Evolutionary conservation across 176 grass and related monocot species (phyloP).

Genomic region (Bonia amplexicaulis): DNA sequence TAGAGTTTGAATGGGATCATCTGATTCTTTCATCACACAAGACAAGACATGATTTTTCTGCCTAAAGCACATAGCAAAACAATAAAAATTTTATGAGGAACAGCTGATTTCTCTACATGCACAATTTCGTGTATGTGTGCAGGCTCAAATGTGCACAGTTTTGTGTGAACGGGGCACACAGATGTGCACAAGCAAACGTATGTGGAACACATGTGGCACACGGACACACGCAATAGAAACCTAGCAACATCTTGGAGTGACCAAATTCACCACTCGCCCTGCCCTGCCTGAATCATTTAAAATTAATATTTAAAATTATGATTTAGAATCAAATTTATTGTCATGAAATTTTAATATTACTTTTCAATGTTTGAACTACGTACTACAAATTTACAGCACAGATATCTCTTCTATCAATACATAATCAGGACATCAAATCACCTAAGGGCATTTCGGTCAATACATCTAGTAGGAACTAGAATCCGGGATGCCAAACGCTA

Average conservation of each 20-base stretch:
- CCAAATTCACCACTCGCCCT: not conserved
- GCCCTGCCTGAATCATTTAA: not conserved
- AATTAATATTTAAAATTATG: no score
- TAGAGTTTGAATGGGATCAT: slow-evolving; percentile 29
- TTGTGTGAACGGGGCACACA: not conserved
- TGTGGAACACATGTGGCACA: not conserved
- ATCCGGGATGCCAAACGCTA: no score
- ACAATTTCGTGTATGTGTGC: not conserved
- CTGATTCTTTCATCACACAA: slow-evolving; percentile 20
- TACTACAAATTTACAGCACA: no score
- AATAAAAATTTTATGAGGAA: not conserved
- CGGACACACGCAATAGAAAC: not conserved
- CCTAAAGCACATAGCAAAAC: not conserved
- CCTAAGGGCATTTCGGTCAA: no score
- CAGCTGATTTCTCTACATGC: not conserved
- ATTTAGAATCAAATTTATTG: no score
- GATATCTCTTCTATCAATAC: no score
- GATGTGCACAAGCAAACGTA: not conserved
- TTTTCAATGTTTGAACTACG: no score
- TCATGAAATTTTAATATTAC: no score
- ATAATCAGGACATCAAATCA: no score
- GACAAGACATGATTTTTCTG: not conserved
- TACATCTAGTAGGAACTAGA: no score
- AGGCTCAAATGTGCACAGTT: slow-evolving; percentile 1
- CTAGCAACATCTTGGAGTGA: not conserved